Percentiles rank a stretch among this genome's conserved stretches.
Evolutionary conservation across 2,329 filamentous ascomycete species (phyloP).

Genomic region (Aplosporella prunicola): DNA sequence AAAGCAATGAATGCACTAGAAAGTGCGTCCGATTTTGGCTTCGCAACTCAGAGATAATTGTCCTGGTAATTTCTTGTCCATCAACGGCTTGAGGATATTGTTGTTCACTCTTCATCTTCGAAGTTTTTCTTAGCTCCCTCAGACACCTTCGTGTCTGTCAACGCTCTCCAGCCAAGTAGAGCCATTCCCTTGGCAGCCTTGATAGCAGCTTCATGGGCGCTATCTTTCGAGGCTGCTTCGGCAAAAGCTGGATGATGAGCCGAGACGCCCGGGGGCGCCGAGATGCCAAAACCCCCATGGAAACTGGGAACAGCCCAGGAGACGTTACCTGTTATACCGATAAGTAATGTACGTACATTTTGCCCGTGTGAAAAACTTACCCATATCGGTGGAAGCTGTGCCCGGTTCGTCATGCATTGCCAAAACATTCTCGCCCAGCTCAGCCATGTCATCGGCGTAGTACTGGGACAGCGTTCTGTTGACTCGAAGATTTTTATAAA

Average conservation of each 20-base stretch:
- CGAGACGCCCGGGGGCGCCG: slow-evolving; percentile 26
- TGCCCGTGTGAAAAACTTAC: slow-evolving; percentile 12
- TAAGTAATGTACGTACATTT: neutral
- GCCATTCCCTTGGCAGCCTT: slow-evolving; percentile 40
- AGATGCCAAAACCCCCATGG: slow-evolving; percentile 41
- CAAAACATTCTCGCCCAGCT: slow-evolving; percentile 30
- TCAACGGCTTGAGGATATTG: too few relatives aligned
- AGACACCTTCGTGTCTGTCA: slow-evolving; percentile 15
- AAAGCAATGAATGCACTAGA: too few relatives aligned
- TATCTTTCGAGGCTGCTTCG: slow-evolving; percentile 31
- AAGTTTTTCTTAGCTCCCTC: slow-evolving; percentile 15
- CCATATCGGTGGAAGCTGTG: slow-evolving; percentile 42
- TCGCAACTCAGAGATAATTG: too few relatives aligned
- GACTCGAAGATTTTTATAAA: slow-evolving; percentile 38
- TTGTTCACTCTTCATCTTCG: slow-evolving; percentile 9
- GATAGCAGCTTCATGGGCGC: slow-evolving; percentile 34
- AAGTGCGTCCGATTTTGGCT: too few relatives aligned
- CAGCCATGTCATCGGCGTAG: slow-evolving; percentile 38
- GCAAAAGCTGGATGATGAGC: slow-evolving; percentile 37
- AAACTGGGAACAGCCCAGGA: slow-evolving; percentile 39
- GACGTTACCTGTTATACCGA: slow-evolving; percentile 31
- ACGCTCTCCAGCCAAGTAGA: slow-evolving; percentile 14
- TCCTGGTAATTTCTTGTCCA: too few relatives aligned
- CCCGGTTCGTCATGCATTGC: slow-evolving; percentile 30
- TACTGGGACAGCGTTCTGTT: slow-evolving; percentile 37